phyloP scores from a whole-genome alignment of 1,284 basidiomycete genomes.

The Ceratorhiza oryzae-sativae region DNA sequence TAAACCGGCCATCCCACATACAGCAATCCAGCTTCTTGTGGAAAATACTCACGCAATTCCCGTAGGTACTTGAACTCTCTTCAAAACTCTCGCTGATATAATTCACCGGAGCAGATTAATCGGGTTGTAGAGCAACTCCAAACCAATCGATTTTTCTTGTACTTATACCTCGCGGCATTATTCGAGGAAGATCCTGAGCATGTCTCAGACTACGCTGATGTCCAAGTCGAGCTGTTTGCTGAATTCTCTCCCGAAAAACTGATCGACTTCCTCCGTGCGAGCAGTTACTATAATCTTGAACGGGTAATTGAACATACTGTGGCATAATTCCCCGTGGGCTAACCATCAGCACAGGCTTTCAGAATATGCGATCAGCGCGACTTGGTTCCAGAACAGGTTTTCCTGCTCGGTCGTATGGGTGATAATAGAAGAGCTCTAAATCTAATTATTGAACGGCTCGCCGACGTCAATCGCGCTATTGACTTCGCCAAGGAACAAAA shows the following conservation, averaged over 20 bases:
- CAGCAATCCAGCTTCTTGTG: slow-evolving; percentile 88
- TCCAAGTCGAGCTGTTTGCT: slow-evolving; percentile 91
- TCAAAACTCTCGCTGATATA: no score
- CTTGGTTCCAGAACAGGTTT: slow-evolving; percentile 96
- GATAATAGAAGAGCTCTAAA: slow-evolving; percentile 94
- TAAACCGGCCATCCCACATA: slow-evolving; percentile 48
- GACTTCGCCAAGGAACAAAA: slow-evolving; percentile 98
- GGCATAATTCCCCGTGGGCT: neutral
- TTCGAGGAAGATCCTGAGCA: slow-evolving; percentile 87
- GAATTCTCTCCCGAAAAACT: slow-evolving; percentile 81
- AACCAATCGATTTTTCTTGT: slow-evolving; percentile 80
- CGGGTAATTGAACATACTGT: slow-evolving; percentile 57
- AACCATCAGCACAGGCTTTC: slow-evolving; percentile 71
- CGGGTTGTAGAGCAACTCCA: slow-evolving; percentile 90
- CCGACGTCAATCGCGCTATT: slow-evolving; percentile 93
- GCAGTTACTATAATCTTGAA: slow-evolving; percentile 91
- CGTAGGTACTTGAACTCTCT: slow-evolving; percentile 53
- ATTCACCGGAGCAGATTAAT: slow-evolving; percentile 81
- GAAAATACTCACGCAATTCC: slow-evolving; percentile 97
- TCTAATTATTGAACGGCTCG: slow-evolving; percentile 93
- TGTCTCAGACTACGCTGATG: slow-evolving; percentile 82
- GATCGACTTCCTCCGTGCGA: slow-evolving; percentile 91
- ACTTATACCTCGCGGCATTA: slow-evolving; percentile 91
- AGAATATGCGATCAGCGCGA: slow-evolving; percentile 83
- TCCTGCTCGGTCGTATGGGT: slow-evolving; percentile 95